phyloP scores from a whole-genome alignment of 2,329 filamentous ascomycete species.

The Didymella keratinophila region DNA sequence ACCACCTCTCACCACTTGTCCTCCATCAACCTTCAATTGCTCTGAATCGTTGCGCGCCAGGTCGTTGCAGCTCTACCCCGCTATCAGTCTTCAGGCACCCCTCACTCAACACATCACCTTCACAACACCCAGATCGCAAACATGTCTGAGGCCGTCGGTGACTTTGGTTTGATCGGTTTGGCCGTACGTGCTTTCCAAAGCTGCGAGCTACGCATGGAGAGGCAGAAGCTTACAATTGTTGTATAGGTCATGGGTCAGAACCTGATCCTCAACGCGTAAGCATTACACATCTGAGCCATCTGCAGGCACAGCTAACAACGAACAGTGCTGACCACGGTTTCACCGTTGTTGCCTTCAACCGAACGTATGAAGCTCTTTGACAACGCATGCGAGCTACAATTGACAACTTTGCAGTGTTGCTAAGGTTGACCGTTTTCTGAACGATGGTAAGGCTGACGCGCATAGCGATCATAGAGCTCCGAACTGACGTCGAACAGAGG shows the following conservation, averaged over 20 bases:
- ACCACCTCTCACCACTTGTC: slow-evolving; percentile 32
- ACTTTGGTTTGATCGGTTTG: slow-evolving; percentile 61
- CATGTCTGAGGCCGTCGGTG: slow-evolving; percentile 55
- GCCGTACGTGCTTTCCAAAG: slow-evolving; percentile 47
- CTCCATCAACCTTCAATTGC: slow-evolving; percentile 37
- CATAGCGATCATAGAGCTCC: not conserved
- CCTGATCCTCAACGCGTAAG: slow-evolving; percentile 63
- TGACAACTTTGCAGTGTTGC: slow-evolving; percentile 64
- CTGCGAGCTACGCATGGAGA: not conserved
- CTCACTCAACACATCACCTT: slow-evolving; percentile 18
- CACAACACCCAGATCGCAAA: slow-evolving; percentile 27
- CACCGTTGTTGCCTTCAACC: slow-evolving; percentile 98
- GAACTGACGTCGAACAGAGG: slow-evolving; percentile 52
- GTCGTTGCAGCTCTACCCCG: slow-evolving; percentile 43
- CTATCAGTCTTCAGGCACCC: slow-evolving; percentile 32
- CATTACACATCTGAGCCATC: slow-evolving; percentile 25
- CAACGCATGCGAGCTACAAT: slow-evolving; percentile 13
- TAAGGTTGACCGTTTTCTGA: slow-evolving; percentile 96
- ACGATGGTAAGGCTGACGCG: slow-evolving; percentile 61
- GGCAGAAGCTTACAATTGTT: slow-evolving; percentile 30
- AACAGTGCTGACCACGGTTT: slow-evolving; percentile 69
- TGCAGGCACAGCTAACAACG: slow-evolving; percentile 38
- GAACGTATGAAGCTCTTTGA: slow-evolving; percentile 63
- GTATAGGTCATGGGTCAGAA: slow-evolving; percentile 60
- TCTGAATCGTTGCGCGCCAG: slow-evolving; percentile 40